These are phyloP conservation scores for Arthrobotrys megalospora DNA, from an alignment of 2,329 filamentous ascomycete genomes.

Conservation along the genomic window DNA sequence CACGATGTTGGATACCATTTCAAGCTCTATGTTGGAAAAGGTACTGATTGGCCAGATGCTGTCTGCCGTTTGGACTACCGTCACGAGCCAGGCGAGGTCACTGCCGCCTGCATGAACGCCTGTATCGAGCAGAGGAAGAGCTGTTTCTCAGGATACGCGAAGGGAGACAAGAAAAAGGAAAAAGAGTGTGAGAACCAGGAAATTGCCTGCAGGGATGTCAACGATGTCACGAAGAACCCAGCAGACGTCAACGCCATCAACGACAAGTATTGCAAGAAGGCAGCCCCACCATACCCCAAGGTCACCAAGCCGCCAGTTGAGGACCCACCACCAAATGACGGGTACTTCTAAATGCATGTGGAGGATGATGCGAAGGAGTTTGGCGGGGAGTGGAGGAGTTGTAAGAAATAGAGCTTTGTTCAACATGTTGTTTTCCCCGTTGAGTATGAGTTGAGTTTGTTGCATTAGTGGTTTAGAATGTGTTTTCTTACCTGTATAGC, in stretches of 20 bases:
- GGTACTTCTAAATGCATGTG: not conserved
- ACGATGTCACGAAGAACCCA: not conserved
- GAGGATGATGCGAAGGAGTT: not conserved
- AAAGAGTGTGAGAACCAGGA: not conserved
- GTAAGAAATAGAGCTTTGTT: not conserved
- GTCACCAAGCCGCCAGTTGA: not conserved
- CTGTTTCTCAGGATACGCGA: not conserved
- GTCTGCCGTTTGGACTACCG: not conserved
- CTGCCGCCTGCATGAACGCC: not conserved
- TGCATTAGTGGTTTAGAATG: not conserved
- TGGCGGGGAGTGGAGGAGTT: not conserved
- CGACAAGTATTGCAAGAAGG: not conserved
- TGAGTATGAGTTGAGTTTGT: not conserved
- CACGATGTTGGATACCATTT: not conserved
- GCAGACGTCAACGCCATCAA: not conserved
- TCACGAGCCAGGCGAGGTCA: not conserved
- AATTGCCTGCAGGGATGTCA: not conserved
- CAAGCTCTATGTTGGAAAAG: not conserved
- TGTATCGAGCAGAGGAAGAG: slow-evolving; percentile 15
- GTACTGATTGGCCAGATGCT: not conserved
- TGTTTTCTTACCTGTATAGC: not conserved
- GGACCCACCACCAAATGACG: not conserved
- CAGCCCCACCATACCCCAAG: not conserved
- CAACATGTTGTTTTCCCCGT: not conserved
- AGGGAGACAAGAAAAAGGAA: not conserved